These are phyloP conservation scores for Trichosporon faecale DNA, from an alignment of 1,284 basidiomycete species.

Conservation along the genomic window DNA sequence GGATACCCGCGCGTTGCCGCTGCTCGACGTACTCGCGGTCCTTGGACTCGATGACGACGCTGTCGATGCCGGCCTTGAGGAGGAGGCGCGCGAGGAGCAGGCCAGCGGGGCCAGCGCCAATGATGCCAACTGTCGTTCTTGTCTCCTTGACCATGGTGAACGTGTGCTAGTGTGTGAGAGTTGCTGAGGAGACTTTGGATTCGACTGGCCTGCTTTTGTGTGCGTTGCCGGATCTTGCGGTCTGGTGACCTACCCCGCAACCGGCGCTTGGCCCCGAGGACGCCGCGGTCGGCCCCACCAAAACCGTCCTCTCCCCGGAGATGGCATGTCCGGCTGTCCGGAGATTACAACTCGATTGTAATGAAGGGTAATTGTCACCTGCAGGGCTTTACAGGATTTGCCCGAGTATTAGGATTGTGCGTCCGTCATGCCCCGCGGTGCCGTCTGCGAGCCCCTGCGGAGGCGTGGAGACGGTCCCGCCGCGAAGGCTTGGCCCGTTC, in stretches of 20 bases:
- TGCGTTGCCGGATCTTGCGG: not conserved
- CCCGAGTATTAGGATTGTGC: not conserved
- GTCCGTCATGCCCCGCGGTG: constrained; percentile 9
- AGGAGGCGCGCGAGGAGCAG: constrained; percentile 26
- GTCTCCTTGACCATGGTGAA: constrained; percentile 13
- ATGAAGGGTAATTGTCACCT: not conserved
- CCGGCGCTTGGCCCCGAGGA: not conserved
- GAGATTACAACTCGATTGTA: not conserved
- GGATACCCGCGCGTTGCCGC: constrained; percentile 27
- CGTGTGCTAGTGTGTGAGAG: not conserved
- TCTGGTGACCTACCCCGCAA: constrained; percentile 5
- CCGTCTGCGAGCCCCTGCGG: not conserved
- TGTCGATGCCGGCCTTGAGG: constrained; percentile 19
- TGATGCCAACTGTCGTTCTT: constrained; percentile 27
- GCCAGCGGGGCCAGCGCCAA: constrained; percentile 25
- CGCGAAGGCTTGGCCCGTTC: not conserved
- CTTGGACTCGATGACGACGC: constrained; percentile 26
- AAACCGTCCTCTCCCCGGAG: not conserved
- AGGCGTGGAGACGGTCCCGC: not conserved
- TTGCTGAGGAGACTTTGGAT: not conserved
- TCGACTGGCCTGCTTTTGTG: constrained; percentile 5
- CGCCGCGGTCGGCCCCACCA: not conserved
- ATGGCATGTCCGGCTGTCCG: not conserved
- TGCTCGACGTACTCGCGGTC: constrained; percentile 30
- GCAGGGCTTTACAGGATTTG: not conserved